A percentile compares a stretch with the other conserved stretches of the same genome.
Evolutionary conservation across 371 early-diverging fungal genomes (phyloP).

Genomic region (Massospora cicadina): DNA sequence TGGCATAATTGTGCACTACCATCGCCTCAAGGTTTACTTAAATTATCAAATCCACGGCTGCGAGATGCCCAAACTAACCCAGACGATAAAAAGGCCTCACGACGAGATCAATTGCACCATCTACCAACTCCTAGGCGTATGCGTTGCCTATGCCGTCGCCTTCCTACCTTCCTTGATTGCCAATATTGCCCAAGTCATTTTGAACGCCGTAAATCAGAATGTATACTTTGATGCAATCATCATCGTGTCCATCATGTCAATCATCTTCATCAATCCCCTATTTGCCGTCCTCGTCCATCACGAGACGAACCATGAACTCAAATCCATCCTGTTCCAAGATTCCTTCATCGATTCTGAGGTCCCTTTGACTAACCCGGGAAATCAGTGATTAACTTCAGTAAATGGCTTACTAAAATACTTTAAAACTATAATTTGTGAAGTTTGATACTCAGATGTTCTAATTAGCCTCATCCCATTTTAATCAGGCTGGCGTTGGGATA

Average conservation of each 20-base stretch:
- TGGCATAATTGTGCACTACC: background rate
- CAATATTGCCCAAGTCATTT: background rate
- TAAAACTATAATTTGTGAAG: no score
- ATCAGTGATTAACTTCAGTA: no score
- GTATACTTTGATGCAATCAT: background rate
- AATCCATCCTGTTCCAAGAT: no score
- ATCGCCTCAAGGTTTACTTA: background rate
- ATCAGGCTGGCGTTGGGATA: no score
- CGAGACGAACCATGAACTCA: background rate
- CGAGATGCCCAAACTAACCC: background rate
- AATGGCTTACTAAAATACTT: no score
- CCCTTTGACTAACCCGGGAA: no score
- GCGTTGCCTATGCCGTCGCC: background rate
- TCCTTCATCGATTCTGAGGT: no score
- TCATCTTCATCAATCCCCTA: constrained; percentile 7
- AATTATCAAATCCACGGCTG: background rate
- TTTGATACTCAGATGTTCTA: no score
- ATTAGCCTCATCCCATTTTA: no score
- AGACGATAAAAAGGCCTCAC: no score
- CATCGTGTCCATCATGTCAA: background rate
- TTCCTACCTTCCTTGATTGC: constrained; percentile 2
- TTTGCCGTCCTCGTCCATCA: constrained; percentile 5
- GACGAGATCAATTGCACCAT: background rate
- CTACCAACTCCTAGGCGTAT: background rate
- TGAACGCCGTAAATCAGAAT: background rate